Conservation (phyloP, 2,329 filamentous ascomycete species). For the Phyllosticta paracitricarpa region DNA sequence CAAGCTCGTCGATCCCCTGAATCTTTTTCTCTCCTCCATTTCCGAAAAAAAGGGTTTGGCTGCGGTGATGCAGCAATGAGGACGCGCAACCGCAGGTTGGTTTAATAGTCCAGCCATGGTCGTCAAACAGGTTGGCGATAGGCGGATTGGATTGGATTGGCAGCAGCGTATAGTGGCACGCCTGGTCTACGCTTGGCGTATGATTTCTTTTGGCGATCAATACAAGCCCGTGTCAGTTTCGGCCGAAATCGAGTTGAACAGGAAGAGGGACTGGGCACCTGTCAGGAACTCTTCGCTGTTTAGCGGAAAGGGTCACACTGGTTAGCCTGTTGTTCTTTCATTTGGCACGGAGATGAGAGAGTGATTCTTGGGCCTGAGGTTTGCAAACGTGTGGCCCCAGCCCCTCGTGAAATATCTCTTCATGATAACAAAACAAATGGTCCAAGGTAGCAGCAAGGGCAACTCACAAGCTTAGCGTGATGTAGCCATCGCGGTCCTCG, state of each 20-base stretch:
- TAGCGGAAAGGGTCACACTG: neutral
- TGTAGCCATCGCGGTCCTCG: constrained; percentile 86
- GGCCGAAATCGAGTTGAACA: constrained; percentile 43
- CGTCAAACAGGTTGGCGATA: neutral
- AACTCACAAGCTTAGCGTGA: constrained; percentile 46
- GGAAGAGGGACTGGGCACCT: constrained; percentile 46
- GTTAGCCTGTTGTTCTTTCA: neutral
- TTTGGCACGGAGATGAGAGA: neutral
- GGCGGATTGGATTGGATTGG: neutral
- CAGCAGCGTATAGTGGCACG: neutral
- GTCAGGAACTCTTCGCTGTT: constrained; percentile 43
- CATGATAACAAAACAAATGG: neutral
- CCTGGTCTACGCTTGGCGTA: constrained; percentile 10
- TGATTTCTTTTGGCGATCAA: constrained; percentile 29
- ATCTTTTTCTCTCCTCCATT: no score
- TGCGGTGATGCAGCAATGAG: no score
- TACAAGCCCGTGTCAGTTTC: constrained; percentile 43
- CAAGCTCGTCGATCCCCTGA: no score
- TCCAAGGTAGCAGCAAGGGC: neutral
- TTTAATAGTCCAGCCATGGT: neutral
- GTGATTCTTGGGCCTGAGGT: neutral
- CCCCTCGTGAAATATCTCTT: neutral
- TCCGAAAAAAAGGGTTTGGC: no score
- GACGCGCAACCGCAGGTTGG: no score
- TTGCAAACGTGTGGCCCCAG: constrained; percentile 1